Conservation (phyloP, 306 rosid genomes). For the Quercus glauca region DNA sequence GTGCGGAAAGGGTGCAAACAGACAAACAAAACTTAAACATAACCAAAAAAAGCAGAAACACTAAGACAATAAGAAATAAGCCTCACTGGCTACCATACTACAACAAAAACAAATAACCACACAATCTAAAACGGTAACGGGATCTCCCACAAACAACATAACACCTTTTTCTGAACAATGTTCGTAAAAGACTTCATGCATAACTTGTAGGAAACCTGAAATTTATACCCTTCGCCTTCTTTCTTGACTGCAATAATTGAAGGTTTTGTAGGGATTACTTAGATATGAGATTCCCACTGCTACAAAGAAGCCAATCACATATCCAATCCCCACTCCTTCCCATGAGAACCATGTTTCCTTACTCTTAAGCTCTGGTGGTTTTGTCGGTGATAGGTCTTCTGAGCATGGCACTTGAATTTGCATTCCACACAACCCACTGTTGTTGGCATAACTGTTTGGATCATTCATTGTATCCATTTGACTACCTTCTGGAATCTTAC, state of each 20-base stretch:
- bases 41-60: too few relatives aligned
- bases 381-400: slow-evolving; percentile 1
- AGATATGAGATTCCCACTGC: slow-evolving; percentile 10
- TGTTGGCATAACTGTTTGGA: slow-evolving; percentile 25
- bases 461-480: slow-evolving; percentile 30
- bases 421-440: slow-evolving; percentile 30
- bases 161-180: too few relatives aligned
- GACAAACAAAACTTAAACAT: too few relatives aligned
- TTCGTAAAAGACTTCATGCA: background rate
- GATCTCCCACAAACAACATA: too few relatives aligned
- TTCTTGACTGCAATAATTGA: background rate
- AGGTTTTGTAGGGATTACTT: background rate
- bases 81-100: too few relatives aligned
- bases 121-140: too few relatives aligned
- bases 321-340: slow-evolving; percentile 15
- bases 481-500: slow-evolving; percentile 22
- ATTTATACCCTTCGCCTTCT: slow-evolving; percentile 5
- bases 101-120: too few relatives aligned
- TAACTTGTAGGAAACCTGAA: background rate
- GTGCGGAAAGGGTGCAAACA: too few relatives aligned
- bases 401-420: slow-evolving; percentile 19
- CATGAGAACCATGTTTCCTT: too few relatives aligned
- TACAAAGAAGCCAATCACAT: slow-evolving; percentile 6
- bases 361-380: background rate
- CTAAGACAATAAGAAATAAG: too few relatives aligned